phyloP scores from a whole-genome alignment of 495 filamentous ascomycete species.

The Lasiosphaeria miniovina region DNA sequence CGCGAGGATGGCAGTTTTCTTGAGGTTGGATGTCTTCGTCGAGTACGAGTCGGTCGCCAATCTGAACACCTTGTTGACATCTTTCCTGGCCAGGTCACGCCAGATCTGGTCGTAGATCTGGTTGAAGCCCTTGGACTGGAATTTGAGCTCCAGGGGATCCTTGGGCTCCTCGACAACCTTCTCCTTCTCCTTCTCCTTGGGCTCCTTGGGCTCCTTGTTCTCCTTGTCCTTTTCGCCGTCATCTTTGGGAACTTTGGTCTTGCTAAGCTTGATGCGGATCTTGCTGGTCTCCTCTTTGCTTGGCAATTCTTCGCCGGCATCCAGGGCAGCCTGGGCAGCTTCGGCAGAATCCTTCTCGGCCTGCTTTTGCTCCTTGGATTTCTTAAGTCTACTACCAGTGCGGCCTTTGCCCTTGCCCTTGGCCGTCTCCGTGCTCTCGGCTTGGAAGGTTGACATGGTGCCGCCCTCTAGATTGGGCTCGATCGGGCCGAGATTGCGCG shows the following conservation, averaged over 20 bases:
- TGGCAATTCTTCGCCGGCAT: slow-evolving; percentile 75
- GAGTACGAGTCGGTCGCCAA: slow-evolving; percentile 77
- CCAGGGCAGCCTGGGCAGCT: slow-evolving; percentile 79
- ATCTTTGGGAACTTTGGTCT: slow-evolving; percentile 31
- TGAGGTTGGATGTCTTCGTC: slow-evolving; percentile 85
- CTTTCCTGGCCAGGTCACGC: slow-evolving; percentile 89
- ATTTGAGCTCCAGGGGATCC: slow-evolving; percentile 52
- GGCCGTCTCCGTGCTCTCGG: slow-evolving; percentile 57
- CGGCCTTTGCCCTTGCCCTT: slow-evolving; percentile 66
- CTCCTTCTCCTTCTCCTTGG: slow-evolving; percentile 69
- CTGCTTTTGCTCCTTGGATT: slow-evolving; percentile 96
- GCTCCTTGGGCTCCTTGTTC: slow-evolving; percentile 47
- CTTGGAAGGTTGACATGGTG: slow-evolving; percentile 80
- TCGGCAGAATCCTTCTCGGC: slow-evolving; percentile 91
- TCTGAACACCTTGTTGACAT: slow-evolving; percentile 86
- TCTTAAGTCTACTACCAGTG: slow-evolving; percentile 67
- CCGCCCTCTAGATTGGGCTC: slow-evolving; percentile 85
- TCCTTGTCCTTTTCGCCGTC: slow-evolving; percentile 44
- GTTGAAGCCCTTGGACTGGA: slow-evolving; percentile 87
- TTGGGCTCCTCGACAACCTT: slow-evolving; percentile 55
- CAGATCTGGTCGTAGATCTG: slow-evolving; percentile 99
- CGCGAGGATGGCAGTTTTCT: slow-evolving; percentile 95
- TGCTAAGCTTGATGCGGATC: slow-evolving; percentile 55
- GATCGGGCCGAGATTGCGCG: slow-evolving; percentile 70
- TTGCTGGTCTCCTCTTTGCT: slow-evolving; percentile 65